Conservation (phyloP, 1,284 basidiomycete genomes). For the Ustilago tritici region DNA sequence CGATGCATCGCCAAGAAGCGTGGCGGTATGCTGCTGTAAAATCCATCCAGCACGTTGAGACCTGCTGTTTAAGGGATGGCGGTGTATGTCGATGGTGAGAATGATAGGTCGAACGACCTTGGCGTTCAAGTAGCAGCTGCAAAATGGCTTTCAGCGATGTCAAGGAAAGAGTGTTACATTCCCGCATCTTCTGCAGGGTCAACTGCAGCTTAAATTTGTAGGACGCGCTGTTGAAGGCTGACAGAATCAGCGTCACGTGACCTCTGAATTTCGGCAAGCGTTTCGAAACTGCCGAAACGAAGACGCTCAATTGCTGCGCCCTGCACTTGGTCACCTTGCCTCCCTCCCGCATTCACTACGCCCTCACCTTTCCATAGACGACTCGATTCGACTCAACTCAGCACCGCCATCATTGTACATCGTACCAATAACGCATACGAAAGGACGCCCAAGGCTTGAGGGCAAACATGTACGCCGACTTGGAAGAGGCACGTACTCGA, state of each 20-base stretch:
- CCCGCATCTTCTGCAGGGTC: slow-evolving; percentile 14
- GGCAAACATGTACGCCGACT: slow-evolving; percentile 60
- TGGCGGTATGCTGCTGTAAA: slow-evolving; percentile 61
- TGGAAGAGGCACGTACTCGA: slow-evolving; percentile 58
- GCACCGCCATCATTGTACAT: not conserved
- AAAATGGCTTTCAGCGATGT: not conserved
- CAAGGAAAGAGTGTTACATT: slow-evolving; percentile 4
- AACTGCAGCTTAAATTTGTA: not conserved
- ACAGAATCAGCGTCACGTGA: slow-evolving; percentile 24
- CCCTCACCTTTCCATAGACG: not conserved
- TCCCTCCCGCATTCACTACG: not conserved
- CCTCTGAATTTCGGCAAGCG: not conserved
- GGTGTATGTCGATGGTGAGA: not conserved
- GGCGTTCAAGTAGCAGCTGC: not conserved
- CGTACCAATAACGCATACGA: not conserved
- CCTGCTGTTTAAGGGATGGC: not conserved
- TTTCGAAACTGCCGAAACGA: not conserved
- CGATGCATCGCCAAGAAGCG: slow-evolving; percentile 53
- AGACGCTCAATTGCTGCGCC: slow-evolving; percentile 11
- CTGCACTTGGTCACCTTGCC: not conserved
- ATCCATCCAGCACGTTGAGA: slow-evolving; percentile 45
- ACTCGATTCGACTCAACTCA: not conserved
- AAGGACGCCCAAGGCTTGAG: not conserved
- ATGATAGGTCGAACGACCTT: not conserved
- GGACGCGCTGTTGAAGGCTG: slow-evolving; percentile 24